Evolutionary conservation across 805 yeast genomes (phyloP).

Genomic region (Phaffomyces thermotolerans): DNA sequence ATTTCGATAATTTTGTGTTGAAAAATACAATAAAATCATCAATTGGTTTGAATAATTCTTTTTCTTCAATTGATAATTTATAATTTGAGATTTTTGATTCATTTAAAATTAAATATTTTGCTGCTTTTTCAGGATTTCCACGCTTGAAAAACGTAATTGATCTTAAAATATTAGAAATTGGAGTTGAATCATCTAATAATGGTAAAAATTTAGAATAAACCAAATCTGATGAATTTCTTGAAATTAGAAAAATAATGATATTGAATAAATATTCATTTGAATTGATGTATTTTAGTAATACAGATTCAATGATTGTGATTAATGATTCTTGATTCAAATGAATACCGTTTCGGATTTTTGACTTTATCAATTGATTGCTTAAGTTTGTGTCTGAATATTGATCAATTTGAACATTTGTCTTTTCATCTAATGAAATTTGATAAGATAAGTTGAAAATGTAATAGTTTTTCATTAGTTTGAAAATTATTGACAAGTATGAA

Average conservation of each 20-base stretch:
- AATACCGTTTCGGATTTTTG: conserved; percentile 12
- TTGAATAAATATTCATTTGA: conserved; percentile 13
- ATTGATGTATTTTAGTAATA: conserved; percentile 15
- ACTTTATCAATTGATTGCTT: neutral
- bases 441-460: conserved; percentile 13
- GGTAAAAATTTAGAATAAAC: conserved; percentile 13
- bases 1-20: conserved; percentile 27
- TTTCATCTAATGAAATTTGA: conserved; percentile 10
- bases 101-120: conserved; percentile 23
- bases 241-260: conserved; percentile 9
- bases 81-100: conserved; percentile 24
- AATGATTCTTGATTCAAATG: conserved; percentile 10
- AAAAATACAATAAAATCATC: conserved; percentile 22
- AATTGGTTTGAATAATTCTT: conserved; percentile 16
- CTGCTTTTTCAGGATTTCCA: conserved; percentile 24
- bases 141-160: conserved; percentile 19
- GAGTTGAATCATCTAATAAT: conserved; percentile 11
- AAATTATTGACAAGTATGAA: conserved; percentile 11
- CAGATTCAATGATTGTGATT: conserved; percentile 8
- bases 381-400: conserved; percentile 5
- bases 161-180: conserved; percentile 18
- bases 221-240: conserved; percentile 6
- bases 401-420: conserved; percentile 17
- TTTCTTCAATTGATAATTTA: conserved; percentile 17
- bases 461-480: conserved; percentile 15